Conservation (phyloP, 768 basidiomycete species). For the Podaxis mareebaensis region DNA sequence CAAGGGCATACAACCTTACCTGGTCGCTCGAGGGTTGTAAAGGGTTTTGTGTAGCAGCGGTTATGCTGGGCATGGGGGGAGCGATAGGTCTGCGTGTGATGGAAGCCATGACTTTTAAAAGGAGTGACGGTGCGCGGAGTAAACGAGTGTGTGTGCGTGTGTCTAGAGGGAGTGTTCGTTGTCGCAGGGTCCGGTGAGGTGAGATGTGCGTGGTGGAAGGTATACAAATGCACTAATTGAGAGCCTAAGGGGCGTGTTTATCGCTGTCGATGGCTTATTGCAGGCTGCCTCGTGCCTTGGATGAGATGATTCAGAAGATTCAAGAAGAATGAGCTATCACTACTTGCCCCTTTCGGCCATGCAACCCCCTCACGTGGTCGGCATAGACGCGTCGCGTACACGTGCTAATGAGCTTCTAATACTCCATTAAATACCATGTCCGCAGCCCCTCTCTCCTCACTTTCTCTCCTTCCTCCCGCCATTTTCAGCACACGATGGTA, state of each 20-base stretch:
- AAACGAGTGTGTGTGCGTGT: conserved; percentile 3
- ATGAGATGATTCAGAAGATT: neutral
- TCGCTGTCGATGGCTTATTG: conserved; percentile 5
- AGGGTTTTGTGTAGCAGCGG: conserved; percentile 38
- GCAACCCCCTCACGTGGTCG: conserved; percentile 4
- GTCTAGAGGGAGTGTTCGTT: conserved; percentile 1
- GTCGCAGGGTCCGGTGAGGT: conserved; percentile 11
- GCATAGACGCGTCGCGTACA: conserved; percentile 7
- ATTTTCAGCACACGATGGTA: neutral
- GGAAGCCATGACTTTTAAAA: conserved; percentile 24
- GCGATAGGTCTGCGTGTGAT: conserved; percentile 40
- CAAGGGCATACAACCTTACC: conserved; percentile 39
- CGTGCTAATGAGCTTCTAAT: conserved; percentile 8
- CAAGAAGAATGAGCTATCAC: neutral
- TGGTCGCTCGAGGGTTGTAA: conserved; percentile 72
- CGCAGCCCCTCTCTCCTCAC: neutral
- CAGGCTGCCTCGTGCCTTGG: conserved; percentile 7
- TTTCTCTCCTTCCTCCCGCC: neutral
- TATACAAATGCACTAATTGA: neutral
- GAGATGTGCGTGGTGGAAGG: conserved; percentile 14
- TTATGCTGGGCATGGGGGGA: conserved; percentile 38
- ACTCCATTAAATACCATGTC: neutral
- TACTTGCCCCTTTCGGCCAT: neutral
- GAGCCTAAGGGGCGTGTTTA: conserved; percentile 9
- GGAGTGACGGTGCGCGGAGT: conserved; percentile 8